These are phyloP conservation scores for Maudiozyma turicensis DNA, from an alignment of 805 yeast species.

Conservation along the genomic window DNA sequence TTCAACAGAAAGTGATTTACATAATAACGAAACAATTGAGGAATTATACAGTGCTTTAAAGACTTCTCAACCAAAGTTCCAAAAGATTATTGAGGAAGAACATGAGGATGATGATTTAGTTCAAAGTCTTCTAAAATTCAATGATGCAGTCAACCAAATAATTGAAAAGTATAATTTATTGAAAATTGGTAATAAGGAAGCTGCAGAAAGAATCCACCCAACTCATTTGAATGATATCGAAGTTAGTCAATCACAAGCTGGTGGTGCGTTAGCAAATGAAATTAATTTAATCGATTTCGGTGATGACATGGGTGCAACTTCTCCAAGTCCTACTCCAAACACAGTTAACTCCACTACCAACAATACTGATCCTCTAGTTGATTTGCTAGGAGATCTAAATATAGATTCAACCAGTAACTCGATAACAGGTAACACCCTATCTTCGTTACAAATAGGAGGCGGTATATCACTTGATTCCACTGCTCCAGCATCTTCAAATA, in stretches of 20 bases:
- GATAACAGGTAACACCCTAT: constrained; percentile 11
- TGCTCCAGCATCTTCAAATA: constrained; percentile 1
- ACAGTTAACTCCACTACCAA: constrained; percentile 1
- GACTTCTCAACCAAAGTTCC: constrained; percentile 77
- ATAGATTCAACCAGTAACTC: constrained; percentile 30
- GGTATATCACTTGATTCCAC: constrained; percentile 30
- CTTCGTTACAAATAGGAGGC: constrained; percentile 10
- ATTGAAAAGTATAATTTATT: constrained; percentile 57
- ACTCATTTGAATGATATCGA: constrained; percentile 25
- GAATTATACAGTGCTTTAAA: constrained; percentile 75
- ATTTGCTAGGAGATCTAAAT: constrained; percentile 63
- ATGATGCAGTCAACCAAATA: constrained; percentile 65
- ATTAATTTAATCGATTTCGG: constrained; percentile 42
- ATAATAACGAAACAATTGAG: constrained; percentile 53
- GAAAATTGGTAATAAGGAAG: constrained; percentile 45
- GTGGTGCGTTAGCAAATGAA: constrained; percentile 32
- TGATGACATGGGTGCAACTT: constrained; percentile 30
- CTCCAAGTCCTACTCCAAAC: constrained; percentile 14
- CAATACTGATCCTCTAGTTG: constrained; percentile 40
- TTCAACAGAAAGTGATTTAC: constrained; percentile 31
- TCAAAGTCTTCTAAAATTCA: constrained; percentile 52
- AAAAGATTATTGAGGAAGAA: constrained; percentile 76
- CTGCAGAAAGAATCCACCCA: constrained; percentile 42
- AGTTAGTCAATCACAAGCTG: constrained; percentile 12
- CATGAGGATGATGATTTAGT: constrained; percentile 59